Base-by-base conservation (phyloP, 257 asterid genomes). In the Solanum peruvianum region DNA sequence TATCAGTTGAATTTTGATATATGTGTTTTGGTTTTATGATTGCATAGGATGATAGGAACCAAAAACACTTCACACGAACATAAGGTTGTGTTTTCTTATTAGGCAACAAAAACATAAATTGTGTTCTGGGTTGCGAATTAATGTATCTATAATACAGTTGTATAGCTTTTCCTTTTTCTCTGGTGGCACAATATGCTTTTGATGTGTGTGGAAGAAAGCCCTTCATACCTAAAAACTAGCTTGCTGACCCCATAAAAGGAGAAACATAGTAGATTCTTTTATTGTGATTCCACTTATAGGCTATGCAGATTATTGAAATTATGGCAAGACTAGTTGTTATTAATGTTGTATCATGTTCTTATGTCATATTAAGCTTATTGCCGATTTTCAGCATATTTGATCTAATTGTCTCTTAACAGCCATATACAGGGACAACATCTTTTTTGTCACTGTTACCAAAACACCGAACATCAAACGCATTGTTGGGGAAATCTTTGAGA, bases 381-480 rank as follows among this genome's bases (percentile, higher is more conserved):
- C 12, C 12, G 58, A 41, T 29, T 60, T 60, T 31, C 27, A 60
- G 9, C 33, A 23, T 83, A 83, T 66, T 41, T 60, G 3, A 45
- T 39, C 42, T 13, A 25, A 15, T 58, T 77, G 35, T 86, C 78
- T 86, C 58, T 47, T 69, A 6, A 44, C 39, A 91, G 92, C 12
- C 29, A 41, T 31, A 75, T 91, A 67, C 87, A 56, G 42, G 29
- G 87, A 69, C 39, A 91, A 69, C 39, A 91, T 91, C 82, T 83
- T 86, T 84, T 91, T 91, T 78, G 90, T 86, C 78, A 86, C 84
- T 33, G 91, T 91, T 66, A 83, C 91, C 21, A 77, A 67, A 87
- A 76, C 80, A 31, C 86, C 89, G 18, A 89, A 49, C 27, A 83
- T 86, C 88, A 62, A 15, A 62, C 64, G 25, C 87, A 87, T 91